Percentiles rank a stretch among this genome's conserved stretches.
Evolutionary conservation across 2,329 filamentous ascomycete species (phyloP).

Genomic region (Sporothrix luriei): DNA sequence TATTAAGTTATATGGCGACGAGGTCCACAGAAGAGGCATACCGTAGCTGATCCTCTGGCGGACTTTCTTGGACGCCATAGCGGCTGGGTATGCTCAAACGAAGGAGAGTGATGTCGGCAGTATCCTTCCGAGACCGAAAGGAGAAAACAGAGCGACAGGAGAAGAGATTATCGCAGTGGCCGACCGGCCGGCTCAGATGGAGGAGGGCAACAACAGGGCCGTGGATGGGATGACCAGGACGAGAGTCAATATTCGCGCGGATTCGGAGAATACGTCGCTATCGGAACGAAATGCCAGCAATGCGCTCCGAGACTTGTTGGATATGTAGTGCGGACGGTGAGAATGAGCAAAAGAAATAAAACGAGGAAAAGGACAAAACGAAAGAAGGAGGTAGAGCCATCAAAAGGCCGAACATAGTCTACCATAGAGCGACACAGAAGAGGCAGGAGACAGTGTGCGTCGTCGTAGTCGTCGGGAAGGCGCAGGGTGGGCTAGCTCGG

Average conservation of each 20-base stretch:
- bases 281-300: constrained; percentile 1
- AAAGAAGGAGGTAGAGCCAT: neutral
- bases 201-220: constrained; percentile 5
- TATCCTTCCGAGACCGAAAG: neutral
- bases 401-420: constrained; percentile 1
- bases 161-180: constrained; percentile 17
- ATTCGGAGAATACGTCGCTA: constrained; percentile 3
- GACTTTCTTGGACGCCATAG: constrained; percentile 63
- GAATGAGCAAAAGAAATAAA: neutral
- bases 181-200: constrained; percentile 23
- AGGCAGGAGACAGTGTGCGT: constrained; percentile 24
- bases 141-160: neutral
- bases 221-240: neutral
- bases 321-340: constrained; percentile 2
- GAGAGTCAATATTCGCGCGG: constrained; percentile 13
- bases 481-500: constrained; percentile 14
- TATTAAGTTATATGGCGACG: neutral
- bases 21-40: constrained; percentile 44
- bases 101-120: neutral
- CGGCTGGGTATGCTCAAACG: constrained; percentile 38
- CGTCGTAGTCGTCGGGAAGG: neutral
- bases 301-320: neutral
- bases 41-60: constrained; percentile 69
- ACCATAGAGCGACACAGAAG: constrained; percentile 11
- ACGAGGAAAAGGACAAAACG: neutral